Conservation (phyloP, 768 basidiomycete genomes). For the Hypsizygus marmoreus region DNA sequence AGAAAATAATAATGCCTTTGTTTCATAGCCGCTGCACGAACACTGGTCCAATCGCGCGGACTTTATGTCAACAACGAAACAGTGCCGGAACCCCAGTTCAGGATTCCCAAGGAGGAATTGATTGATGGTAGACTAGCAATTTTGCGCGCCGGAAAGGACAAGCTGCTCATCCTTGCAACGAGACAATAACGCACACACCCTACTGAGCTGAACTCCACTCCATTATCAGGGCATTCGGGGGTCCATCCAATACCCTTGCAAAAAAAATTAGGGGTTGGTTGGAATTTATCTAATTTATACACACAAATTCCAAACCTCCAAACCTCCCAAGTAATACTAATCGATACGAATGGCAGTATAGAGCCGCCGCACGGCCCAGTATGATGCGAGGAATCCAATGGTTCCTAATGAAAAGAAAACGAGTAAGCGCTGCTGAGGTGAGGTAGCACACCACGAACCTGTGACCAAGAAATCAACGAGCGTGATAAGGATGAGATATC, state of each 20-base stretch:
- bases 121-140: constrained; percentile 65
- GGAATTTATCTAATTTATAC: too few species aligned
- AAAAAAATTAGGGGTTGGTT: too few species aligned
- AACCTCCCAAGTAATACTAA: too few species aligned
- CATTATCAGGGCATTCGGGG: too few species aligned
- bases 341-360: too few species aligned
- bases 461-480: constrained; percentile 88
- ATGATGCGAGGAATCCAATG: constrained; percentile 89
- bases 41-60: constrained; percentile 64
- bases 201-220: too few species aligned
- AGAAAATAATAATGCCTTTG: constrained; percentile 6
- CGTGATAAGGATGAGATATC: constrained; percentile 83
- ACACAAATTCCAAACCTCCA: too few species aligned
- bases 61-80: constrained; percentile 70
- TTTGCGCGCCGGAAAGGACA: constrained; percentile 75
- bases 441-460: constrained; percentile 45
- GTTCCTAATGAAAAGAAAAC: constrained; percentile 54
- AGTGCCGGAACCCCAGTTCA: constrained; percentile 51
- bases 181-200: neutral
- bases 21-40: constrained; percentile 60
- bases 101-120: constrained; percentile 45
- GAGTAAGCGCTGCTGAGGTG: neutral
- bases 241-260: too few species aligned
- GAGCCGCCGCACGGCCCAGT: constrained; percentile 85
- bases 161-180: constrained; percentile 54